A percentile compares a stretch with the other conserved stretches of the same genome.
phyloP scores from a whole-genome alignment of 2,329 filamentous ascomycete species.

The Fusarium veterinarium region DNA sequence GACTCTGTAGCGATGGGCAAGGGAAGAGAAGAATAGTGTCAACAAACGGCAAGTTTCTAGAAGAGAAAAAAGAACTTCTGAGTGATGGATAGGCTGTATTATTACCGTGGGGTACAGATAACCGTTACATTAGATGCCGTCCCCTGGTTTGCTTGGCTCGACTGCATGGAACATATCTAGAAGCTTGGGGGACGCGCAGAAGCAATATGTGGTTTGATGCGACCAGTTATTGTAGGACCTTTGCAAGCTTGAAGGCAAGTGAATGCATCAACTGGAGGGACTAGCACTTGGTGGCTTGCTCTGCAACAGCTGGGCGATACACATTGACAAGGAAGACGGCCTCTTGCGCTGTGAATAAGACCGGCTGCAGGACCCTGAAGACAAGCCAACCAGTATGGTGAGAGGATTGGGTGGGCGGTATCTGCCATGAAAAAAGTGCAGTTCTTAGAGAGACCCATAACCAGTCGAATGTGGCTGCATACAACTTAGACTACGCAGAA shows the following conservation, averaged over 20 bases:
- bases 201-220: accelerated
- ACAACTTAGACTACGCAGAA: too few species aligned
- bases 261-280: too few species aligned
- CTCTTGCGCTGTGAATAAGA: too few species aligned
- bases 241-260: not conserved
- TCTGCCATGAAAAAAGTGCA: too few species aligned
- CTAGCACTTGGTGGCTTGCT: not conserved
- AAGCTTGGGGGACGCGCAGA: not conserved
- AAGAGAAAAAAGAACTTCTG: not conserved
- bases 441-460: too few species aligned
- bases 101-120: accelerated
- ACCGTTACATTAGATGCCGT: not conserved
- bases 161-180: too few species aligned
- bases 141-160: accelerated
- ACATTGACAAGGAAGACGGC: too few species aligned
- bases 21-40: accelerated
- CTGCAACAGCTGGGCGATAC: not conserved
- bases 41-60: accelerated
- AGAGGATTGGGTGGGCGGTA: not conserved
- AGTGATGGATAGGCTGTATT: accelerated
- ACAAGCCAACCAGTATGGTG: not conserved
- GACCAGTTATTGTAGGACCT: not conserved
- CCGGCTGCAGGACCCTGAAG: too few species aligned
- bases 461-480: too few species aligned
- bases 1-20: accelerated